Base-by-base conservation (phyloP, 2,329 filamentous ascomycete genomes). In the Whalleya microplaca region DNA sequence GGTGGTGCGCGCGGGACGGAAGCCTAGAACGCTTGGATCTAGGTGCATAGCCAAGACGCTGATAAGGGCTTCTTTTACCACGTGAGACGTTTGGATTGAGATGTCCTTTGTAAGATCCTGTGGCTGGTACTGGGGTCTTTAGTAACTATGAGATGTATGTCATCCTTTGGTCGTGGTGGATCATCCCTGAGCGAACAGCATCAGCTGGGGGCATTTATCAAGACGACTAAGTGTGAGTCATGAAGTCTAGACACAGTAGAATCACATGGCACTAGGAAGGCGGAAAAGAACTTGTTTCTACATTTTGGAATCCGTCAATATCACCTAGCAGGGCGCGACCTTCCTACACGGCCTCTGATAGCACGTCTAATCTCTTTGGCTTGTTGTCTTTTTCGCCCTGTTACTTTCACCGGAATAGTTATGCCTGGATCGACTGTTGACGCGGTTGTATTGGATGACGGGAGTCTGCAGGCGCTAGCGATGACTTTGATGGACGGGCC, bases 311-410 rank as follows among this genome's bases (percentile, higher is more conserved):
- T 9, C 9, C 4, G 23, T 37, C 14, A 37, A 16, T 37, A 14
- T 37, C 32, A 14, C 32, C 8, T 37, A 12, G 32, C 9, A 16
- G 32, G 32, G 10, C 32, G 32, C 14, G 32, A 37, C 32, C 32
- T 37, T 37, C 5, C 32, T 14, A 37, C 14, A 16, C 32, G 3
- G 32, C 14, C 14, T 16, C 32, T 41, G 29, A 49, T 6, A 29
- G 44, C n/a, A 49, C 52, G 41, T 45, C 52, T 45, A 45, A 54
- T 20, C 45, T 54, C 29, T 49, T 54, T 29, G 37, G 52, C 20
- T 23, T 42, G 16, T 37, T 37, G 32, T 37, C 32, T 37, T 12
- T 37, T 37, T 14, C 14, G 10, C 14, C 32, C 32, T 5, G 14
- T 12, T 37, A 37, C 32, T 12, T 12, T 37, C 3, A 37, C 32